Evolutionary conservation across 768 basidiomycete genomes (phyloP), one percentile per base, ranked within the genome.

Genomic region (Amanita brunnescens): DNA sequence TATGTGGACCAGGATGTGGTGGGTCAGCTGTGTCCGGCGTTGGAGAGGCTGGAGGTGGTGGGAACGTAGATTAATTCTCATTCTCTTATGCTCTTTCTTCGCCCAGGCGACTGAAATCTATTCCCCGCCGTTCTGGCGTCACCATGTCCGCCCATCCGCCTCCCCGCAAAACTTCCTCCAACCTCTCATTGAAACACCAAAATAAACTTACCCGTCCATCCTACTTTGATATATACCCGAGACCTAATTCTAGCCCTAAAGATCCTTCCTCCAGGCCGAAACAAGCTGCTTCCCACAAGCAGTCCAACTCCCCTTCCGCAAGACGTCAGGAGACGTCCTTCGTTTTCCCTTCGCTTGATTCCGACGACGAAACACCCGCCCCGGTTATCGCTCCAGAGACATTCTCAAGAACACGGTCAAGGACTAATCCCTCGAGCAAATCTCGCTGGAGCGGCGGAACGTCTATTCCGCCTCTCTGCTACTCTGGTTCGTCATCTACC

Each of bases 401-500:
- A 30, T 68, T 72, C 54, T 52, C 71, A 35, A 75, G 81, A 35
- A 66, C 72, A 14, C 75, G 81, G 33, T 81, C 80, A 24, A 73
- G 74, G 47, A 81, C 81, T 9, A 80, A 81, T 6, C 81, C 80
- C 23, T 81, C 81, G 9, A 65, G 65, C 5, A 68, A 64, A 52
- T 64, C 69, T 23, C 70, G 67, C 55, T 77, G 77, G 74, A 65
- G 72, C 52, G 67, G 72, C 14, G 32, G 60, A 30, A 58, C 72
- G 47, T 58, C 74, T 47, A 68, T 77, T 56, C 75, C 81, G 41
- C 68, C 77, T 58, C 67, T 79, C 51, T 75, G 79, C 54, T 76
- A 80, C 63, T 89, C 87, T 43, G 80, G 79, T 46, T 80, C 74
- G 16, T 74, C 84, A 2, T 87, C 85, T 0, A 81, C 81, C 26